A percentile compares a stretch with the other conserved stretches of the same genome.
Evolutionary conservation across 495 filamentous ascomycete genomes (phyloP).

Genomic region (Aspergillus incahuasiensis): DNA sequence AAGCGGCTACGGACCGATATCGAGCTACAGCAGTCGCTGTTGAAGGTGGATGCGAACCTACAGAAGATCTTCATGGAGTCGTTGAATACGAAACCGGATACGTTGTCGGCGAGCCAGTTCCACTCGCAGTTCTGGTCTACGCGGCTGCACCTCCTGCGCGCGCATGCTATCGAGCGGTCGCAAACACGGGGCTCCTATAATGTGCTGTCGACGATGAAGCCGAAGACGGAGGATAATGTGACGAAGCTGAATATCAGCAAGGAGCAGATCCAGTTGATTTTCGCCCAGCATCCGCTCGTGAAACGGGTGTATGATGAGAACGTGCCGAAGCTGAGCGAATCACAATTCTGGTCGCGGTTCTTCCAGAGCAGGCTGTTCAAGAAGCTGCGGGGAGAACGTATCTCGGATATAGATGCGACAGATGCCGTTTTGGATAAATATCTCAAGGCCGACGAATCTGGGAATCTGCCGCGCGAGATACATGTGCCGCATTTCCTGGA

Average conservation of each 20-base stretch:
- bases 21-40: conserved; percentile 77
- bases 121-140: conserved; percentile 91
- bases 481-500: conserved; percentile 86
- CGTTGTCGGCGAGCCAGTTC: conserved; percentile 70
- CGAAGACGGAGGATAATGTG: conserved; percentile 68
- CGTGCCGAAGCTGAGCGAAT: conserved; percentile 75
- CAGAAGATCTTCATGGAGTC: conserved; percentile 79
- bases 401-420: conserved; percentile 65
- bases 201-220: conserved; percentile 84
- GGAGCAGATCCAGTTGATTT: conserved; percentile 90
- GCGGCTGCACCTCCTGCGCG: conserved; percentile 74
- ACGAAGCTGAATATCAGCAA: conserved; percentile 78
- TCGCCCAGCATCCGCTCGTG: conserved; percentile 87
- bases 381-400: conserved; percentile 82
- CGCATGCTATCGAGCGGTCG: conserved; percentile 81
- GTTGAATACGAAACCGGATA: conserved; percentile 69
- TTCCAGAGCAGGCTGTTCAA: conserved; percentile 87
- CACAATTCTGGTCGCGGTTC: conserved; percentile 87
- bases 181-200: conserved; percentile 88
- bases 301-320: conserved; percentile 89
- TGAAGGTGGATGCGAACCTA: conserved; percentile 68
- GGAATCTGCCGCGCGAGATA: conserved; percentile 47
- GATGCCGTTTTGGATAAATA: conserved; percentile 83
- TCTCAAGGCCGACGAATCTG: conserved; percentile 58
- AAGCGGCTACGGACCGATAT: conserved; percentile 64